A percentile compares a stretch with the other conserved stretches of the same genome.
phyloP scores from a whole-genome alignment of 352 stramenopile species.

The Globisporangium mamillatum region DNA sequence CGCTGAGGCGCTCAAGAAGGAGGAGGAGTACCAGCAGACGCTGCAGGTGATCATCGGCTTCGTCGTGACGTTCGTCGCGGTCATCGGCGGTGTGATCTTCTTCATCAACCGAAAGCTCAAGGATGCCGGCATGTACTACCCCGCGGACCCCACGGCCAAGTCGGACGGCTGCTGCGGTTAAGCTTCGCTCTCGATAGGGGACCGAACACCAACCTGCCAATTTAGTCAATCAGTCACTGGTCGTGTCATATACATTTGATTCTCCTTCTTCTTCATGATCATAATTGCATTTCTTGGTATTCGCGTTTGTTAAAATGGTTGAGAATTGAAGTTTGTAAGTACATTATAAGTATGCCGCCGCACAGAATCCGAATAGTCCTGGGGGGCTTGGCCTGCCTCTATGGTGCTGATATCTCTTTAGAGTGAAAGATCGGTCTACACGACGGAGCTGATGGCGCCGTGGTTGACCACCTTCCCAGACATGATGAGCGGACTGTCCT shows the following conservation, averaged over 20 bases:
- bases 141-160: slow-evolving; percentile 49
- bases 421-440: not conserved
- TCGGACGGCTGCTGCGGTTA: slow-evolving; percentile 45
- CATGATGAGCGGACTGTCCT: slow-evolving; percentile 46
- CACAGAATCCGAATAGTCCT: not conserved
- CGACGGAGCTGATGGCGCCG: slow-evolving; percentile 34
- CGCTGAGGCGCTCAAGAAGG: slow-evolving; percentile 54
- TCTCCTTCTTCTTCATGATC: not conserved
- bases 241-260: not conserved
- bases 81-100: slow-evolving; percentile 53
- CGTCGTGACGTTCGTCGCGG: slow-evolving; percentile 56
- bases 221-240: not conserved
- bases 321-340: slow-evolving; percentile 7
- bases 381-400: slow-evolving; percentile 2
- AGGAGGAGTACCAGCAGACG: slow-evolving; percentile 65
- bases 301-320: not conserved
- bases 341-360: slow-evolving; percentile 16
- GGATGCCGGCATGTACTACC: slow-evolving; percentile 74
- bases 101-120: slow-evolving; percentile 87
- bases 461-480: slow-evolving; percentile 35
- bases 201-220: not conserved
- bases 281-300: not conserved
- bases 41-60: slow-evolving; percentile 72
- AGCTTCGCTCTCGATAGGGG: not conserved
- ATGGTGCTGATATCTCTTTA: slow-evolving; percentile 6